Base-by-base conservation (phyloP, 805 yeast genomes). In the Saccharomycopsis capsularis region DNA sequence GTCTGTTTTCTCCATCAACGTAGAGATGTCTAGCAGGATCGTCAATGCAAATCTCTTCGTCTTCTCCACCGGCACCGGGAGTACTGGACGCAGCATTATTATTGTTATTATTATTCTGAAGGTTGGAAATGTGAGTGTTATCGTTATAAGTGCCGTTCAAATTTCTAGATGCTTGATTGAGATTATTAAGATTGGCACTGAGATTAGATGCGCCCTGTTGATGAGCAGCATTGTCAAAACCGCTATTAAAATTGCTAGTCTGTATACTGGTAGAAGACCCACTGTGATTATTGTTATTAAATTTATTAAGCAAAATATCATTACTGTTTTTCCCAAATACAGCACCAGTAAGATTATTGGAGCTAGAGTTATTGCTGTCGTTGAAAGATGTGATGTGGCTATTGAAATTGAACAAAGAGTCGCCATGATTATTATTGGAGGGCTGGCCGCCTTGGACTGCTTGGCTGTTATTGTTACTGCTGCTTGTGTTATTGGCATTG, bases 21-120 rank as follows among this genome's bases (percentile, higher is more conserved):
- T 93, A 91, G 51, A 91, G 68, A 62, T 90, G 93, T 55, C 98
- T 76, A 1, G 97, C 96, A 0, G 98, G 99, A 65, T 93, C 97
- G 66, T 91, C 97, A 44, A 93, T 90, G 65, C 89, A 89, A 53
- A 79, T 81, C 44, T 76, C 80, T 50, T 81, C 87, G 38, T 62
- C 69, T 11, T 63, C 61, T 52, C 42, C 46, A 40, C 4, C 24
- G 13, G 22, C 32, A 6, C 40, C 46, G n/a, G n/a, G n/a, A 30
- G 34, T 41, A 13, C 7, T 39, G 34, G 27, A 36, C 15, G 7
- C 30, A n/a, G 25, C 39, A 24, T 46, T 50, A 30, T 23, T 29
- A 43, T 43, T 37, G 23, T 19, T 3, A 21, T 29, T 15, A 22
- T 29, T 34, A 22, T 24, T 45, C n/a, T 25, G 22, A 16, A 3